Conservation (phyloP, 106 monocot species). For the Cymbidium sinense region DNA sequence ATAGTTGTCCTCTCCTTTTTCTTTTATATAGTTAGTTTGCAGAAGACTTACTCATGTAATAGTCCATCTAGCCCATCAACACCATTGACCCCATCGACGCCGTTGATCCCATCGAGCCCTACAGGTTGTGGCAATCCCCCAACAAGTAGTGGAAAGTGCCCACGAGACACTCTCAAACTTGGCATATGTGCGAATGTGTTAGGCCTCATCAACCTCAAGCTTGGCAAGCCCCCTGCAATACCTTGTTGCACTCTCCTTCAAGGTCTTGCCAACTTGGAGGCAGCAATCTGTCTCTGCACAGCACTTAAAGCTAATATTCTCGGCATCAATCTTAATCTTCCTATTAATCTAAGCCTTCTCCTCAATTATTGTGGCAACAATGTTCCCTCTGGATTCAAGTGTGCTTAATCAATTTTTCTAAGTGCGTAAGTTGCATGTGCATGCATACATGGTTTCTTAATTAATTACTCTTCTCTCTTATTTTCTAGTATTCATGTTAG, state of each 20-base stretch:
- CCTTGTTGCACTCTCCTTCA: conserved; percentile 34
- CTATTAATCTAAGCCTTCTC: conserved; percentile 32
- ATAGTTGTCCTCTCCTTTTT: not conserved
- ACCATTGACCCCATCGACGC: not conserved
- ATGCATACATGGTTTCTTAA: not conserved
- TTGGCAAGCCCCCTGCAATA: conserved; percentile 16
- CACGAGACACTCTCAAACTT: conserved; percentile 23
- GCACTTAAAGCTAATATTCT: conserved; percentile 34
- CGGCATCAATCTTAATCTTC: conserved; percentile 35
- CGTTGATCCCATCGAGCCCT: not conserved
- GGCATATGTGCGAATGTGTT: conserved; percentile 45
- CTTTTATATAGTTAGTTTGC: too few species aligned
- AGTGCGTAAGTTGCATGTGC: not conserved
- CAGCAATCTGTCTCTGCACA: conserved; percentile 47
- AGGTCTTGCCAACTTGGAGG: conserved; percentile 35
- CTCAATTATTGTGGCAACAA: conserved; percentile 29
- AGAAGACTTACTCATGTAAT: too few species aligned
- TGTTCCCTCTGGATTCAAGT: conserved; percentile 5
- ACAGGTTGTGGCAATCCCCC: not conserved
- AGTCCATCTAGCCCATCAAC: not conserved
- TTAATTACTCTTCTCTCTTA: too few species aligned
- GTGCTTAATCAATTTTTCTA: conserved; percentile 1
- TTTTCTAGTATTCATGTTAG: too few species aligned
- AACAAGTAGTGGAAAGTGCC: not conserved
- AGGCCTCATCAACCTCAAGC: conserved; percentile 20